Conservation (phyloP, 768 basidiomycete species). For the Mycena galericulata region DNA sequence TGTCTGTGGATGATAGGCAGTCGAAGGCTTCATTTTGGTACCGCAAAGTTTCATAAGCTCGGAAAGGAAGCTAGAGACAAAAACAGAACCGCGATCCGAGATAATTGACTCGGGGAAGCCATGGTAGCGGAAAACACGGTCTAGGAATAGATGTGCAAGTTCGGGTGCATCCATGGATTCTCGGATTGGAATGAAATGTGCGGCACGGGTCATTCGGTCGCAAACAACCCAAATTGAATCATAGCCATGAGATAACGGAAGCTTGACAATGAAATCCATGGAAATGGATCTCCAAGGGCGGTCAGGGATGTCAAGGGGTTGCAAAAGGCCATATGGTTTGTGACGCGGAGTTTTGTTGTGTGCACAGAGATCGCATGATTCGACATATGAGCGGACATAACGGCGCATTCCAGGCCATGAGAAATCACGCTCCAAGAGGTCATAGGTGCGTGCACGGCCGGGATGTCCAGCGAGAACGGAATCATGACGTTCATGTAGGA, state of each 20-base stretch:
- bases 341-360: constrained; percentile 42
- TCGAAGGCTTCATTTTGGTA: no score
- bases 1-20: no score
- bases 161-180: constrained; percentile 43
- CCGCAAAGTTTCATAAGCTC: no score
- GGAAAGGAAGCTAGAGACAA: no score
- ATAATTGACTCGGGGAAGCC: constrained; percentile 40
- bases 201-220: background rate
- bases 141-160: constrained; percentile 50
- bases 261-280: constrained; percentile 55
- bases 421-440: background rate
- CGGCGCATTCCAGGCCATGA: background rate
- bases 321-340: constrained; percentile 49
- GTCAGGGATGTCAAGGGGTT: constrained; percentile 49
- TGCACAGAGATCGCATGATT: constrained; percentile 46
- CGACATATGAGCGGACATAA: background rate
- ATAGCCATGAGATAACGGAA: constrained; percentile 34
- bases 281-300: constrained; percentile 52
- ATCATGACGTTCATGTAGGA: constrained; percentile 46
- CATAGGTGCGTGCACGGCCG: constrained; percentile 48
- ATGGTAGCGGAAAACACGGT: constrained; percentile 48
- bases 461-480: constrained; percentile 53
- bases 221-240: constrained; percentile 50
- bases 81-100: no score
- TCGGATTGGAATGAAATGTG: constrained; percentile 53